Conservation (phyloP, 495 filamentous ascomycete genomes). For the Paragyromitra xinjiangensis region DNA sequence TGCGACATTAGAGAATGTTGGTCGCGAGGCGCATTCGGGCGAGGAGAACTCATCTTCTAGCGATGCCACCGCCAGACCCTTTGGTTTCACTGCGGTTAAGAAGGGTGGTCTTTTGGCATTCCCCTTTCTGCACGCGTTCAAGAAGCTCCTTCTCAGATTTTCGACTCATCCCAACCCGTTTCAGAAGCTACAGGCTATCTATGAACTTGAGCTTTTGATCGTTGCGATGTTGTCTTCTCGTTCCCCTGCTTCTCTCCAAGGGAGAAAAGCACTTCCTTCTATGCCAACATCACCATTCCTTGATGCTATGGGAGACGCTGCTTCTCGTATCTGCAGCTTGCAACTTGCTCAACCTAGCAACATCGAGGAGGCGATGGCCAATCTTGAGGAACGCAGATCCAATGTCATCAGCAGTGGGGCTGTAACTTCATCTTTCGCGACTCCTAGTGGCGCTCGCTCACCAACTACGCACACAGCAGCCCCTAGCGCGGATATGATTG, state of each 20-base stretch:
- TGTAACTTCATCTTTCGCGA: constrained; percentile 55
- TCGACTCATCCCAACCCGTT: constrained; percentile 90
- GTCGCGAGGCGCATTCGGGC: constrained; percentile 59
- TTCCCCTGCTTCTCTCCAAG: constrained; percentile 48
- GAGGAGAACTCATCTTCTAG: constrained; percentile 60
- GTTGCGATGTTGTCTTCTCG: constrained; percentile 74
- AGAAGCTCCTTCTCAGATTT: constrained; percentile 81
- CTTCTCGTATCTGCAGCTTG: constrained; percentile 53
- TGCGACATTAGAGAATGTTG: constrained; percentile 61
- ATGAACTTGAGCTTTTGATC: constrained; percentile 82
- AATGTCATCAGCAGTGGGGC: constrained; percentile 58
- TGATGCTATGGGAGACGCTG: constrained; percentile 52
- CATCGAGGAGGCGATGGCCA: constrained; percentile 73
- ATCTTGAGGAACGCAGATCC: constrained; percentile 73
- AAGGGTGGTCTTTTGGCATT: constrained; percentile 64
- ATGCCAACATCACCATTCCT: constrained; percentile 57
- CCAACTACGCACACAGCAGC: constrained; percentile 61
- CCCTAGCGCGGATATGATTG: constrained; percentile 74
- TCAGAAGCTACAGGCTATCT: constrained; percentile 82
- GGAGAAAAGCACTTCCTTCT: constrained; percentile 44
- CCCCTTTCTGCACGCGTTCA: constrained; percentile 78
- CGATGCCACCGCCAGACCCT: constrained; percentile 60
- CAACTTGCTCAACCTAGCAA: constrained; percentile 60
- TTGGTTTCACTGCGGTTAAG: constrained; percentile 57
- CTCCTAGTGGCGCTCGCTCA: constrained; percentile 59